Evolutionary conservation across 169 alveolate genomes (phyloP).

Genomic region (Theileria annulata): DNA sequence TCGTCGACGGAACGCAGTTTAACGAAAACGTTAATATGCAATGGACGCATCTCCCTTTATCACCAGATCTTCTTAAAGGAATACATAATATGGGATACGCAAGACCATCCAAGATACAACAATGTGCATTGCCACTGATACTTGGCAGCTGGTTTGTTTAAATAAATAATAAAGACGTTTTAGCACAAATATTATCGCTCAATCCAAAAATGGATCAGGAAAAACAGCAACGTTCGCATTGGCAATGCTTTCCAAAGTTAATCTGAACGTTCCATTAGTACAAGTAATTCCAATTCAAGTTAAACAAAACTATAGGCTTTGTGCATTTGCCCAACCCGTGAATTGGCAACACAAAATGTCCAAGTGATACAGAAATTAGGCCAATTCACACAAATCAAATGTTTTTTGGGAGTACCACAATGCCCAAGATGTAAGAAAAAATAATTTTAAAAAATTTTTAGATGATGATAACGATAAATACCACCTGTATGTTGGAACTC

Average conservation of each 20-base stretch:
- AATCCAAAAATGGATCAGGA: constrained; percentile 98
- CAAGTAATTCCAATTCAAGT: constrained; percentile 42
- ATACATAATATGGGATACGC: constrained; percentile 56
- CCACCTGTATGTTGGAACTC: constrained; percentile 96
- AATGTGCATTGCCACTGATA: constrained; percentile 80
- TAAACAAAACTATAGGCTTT: constrained; percentile 79
- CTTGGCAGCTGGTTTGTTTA: constrained; percentile 36
- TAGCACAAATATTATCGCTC: constrained; percentile 85
- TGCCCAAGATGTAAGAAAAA: constrained; percentile 67
- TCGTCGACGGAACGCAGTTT: constrained; percentile 39
- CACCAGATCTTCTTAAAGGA: constrained; percentile 52
- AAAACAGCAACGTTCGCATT: constrained; percentile 96
- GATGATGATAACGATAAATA: constrained; percentile 72
- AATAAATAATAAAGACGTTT: constrained; percentile 8
- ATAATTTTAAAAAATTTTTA: background rate
- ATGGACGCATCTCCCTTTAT: constrained; percentile 49
- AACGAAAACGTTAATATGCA: constrained; percentile 19
- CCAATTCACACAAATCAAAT: constrained; percentile 82
- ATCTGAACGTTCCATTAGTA: constrained; percentile 68
- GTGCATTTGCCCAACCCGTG: constrained; percentile 95
- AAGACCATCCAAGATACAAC: constrained; percentile 82
- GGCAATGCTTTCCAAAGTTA: constrained; percentile 88
- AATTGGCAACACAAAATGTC: constrained; percentile 92
- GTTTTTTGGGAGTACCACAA: constrained; percentile 86
- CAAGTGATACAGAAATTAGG: constrained; percentile 89